phyloP scores from a whole-genome alignment of 108 stramenopile species.

The Discostella stelligeroides region DNA sequence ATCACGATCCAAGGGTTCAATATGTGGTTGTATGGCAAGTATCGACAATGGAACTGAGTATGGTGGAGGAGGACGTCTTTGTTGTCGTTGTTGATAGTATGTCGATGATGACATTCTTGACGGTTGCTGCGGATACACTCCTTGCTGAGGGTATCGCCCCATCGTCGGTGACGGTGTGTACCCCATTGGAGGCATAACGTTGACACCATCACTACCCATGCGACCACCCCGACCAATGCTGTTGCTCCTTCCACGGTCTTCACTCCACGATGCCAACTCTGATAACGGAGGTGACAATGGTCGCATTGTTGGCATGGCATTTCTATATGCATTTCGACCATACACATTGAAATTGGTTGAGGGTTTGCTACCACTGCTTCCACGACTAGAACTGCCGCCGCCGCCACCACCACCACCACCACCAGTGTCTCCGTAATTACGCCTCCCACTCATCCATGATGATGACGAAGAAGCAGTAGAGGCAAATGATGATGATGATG shows the following conservation, averaged over 20 bases:
- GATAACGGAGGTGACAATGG: background rate
- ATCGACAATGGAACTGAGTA: slow-evolving; percentile 4
- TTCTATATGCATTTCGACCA: no score
- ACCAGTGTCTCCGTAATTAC: no score
- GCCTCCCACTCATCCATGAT: no score
- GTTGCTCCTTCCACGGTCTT: background rate
- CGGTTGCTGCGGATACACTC: background rate
- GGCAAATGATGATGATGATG: no score
- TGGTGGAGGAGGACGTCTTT: background rate
- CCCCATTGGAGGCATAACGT: background rate
- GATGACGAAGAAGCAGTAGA: no score
- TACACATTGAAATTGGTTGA: no score
- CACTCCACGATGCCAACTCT: slow-evolving; percentile 1
- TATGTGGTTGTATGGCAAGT: slow-evolving; percentile 9
- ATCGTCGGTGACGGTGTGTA: background rate
- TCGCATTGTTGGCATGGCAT: background rate
- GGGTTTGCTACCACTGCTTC: no score
- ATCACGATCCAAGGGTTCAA: slow-evolving; percentile 1
- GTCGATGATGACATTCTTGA: background rate
- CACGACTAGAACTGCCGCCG: no score
- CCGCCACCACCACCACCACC: no score
- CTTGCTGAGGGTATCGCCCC: background rate
- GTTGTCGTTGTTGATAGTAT: background rate
- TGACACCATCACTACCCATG: background rate
- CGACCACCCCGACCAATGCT: background rate